Evolutionary conservation across 192 early-diverging fungal species (phyloP).

Genomic region (Umbelopsis vinacea): DNA sequence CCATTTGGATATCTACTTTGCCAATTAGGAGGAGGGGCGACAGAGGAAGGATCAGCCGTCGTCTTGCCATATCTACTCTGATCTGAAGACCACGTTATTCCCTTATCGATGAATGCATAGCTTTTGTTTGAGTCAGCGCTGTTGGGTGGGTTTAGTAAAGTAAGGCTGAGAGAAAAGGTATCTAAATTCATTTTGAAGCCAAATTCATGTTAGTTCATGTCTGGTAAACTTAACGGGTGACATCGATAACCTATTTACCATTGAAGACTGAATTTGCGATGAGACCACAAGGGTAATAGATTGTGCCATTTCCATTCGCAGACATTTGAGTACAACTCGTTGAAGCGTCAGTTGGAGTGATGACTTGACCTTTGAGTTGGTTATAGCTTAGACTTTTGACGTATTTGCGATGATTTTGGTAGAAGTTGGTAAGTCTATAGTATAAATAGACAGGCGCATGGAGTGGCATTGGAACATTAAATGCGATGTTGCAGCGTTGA

Average conservation of each 20-base stretch:
- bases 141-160: conserved; percentile 59
- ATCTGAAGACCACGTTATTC: conserved; percentile 92
- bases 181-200: conserved; percentile 42
- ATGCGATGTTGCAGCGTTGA: conserved; percentile 73
- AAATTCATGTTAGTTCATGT: too few relatives aligned
- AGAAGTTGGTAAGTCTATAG: conserved; percentile 97
- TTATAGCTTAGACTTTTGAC: conserved; percentile 85
- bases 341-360: conserved; percentile 45
- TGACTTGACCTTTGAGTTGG: conserved; percentile 76
- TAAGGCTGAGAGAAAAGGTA: conserved; percentile 56
- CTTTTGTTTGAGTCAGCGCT: conserved; percentile 37
- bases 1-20: conserved; percentile 57
- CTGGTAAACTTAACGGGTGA: too few relatives aligned
- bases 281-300: conserved; percentile 92
- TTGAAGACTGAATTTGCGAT: conserved; percentile 99
- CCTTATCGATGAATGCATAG: conserved; percentile 66
- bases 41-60: conserved; percentile 53
- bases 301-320: conserved; percentile 38
- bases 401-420: conserved; percentile 98
- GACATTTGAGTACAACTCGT: conserved; percentile 65
- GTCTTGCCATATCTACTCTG: conserved; percentile 66
- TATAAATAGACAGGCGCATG: conserved; percentile 88
- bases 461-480: conserved; percentile 69
- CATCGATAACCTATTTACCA: conserved; percentile 51
- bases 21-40: conserved; percentile 93